Percentiles rank a stretch among this genome's conserved stretches.
These are phyloP conservation scores for Serendipita sp. DNA, from an alignment of 768 basidiomycete genomes.

Conservation along the genomic window DNA sequence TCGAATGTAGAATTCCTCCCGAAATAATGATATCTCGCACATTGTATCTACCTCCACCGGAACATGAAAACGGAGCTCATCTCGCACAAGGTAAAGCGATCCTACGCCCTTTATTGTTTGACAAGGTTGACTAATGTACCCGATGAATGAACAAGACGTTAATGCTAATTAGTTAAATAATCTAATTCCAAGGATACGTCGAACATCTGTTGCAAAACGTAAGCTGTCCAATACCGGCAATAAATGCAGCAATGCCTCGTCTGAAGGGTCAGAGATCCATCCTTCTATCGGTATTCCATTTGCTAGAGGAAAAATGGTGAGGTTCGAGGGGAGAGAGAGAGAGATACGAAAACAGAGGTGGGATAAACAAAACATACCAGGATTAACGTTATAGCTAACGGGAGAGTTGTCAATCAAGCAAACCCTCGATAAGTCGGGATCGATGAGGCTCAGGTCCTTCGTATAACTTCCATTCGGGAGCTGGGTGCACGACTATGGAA, in stretches of 20 bases:
- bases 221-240: conserved; percentile 90
- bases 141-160: conserved; percentile 17
- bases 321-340: background rate
- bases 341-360: background rate
- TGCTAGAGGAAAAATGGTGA: conserved; percentile 31
- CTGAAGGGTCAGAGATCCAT: conserved; percentile 94
- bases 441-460: conserved; percentile 79
- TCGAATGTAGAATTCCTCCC: too few relatives aligned
- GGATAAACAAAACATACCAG: conserved; percentile 41
- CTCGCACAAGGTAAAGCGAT: too few relatives aligned
- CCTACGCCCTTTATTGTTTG: too few relatives aligned
- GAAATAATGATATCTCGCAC: too few relatives aligned
- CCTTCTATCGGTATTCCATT: conserved; percentile 99
- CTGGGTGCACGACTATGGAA: conserved; percentile 72
- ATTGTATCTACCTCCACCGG: too few relatives aligned
- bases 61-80: too few relatives aligned
- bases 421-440: conserved; percentile 78
- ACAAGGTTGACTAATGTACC: background rate
- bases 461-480: conserved; percentile 86
- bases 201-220: conserved; percentile 89
- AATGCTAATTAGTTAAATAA: conserved; percentile 3
- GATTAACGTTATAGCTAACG: conserved; percentile 77
- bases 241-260: conserved; percentile 90
- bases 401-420: conserved; percentile 96
- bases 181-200: conserved; percentile 67